Evolutionary conservation across 1,284 basidiomycete species (phyloP), one percentile per base, ranked within the genome.

Genomic region (Ustilago vetiveriae): DNA sequence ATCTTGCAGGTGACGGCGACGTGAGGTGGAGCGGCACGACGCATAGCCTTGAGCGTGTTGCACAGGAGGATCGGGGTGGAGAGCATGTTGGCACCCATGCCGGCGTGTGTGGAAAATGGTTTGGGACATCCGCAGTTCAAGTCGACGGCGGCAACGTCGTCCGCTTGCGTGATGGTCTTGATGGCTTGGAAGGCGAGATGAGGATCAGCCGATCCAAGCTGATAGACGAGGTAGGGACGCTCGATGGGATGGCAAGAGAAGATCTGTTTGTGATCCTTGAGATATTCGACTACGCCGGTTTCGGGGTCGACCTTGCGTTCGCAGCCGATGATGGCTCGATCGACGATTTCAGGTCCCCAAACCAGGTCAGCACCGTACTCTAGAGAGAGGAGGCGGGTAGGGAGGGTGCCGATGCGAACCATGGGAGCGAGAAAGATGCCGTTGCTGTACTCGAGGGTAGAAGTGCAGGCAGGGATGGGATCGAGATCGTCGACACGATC

Each of bases 261-360:
- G 72, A 98, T 90, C 11, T 88, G 19, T 88, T 88, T 84, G 90
- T 89, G 41, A 78, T 85, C 72, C 60, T 86, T 86, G 42, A 90
- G 86, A 83, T 90, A 98, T 10, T 90, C 90, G 62, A 99, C 86
- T n/a, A 94, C 88, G 16, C 95, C 95, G 0, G 92, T 94, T 17
- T 84, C 78, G 92, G 93, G 88, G 85, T 98, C 89, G 13, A 97
- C 92, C 21, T 85, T 87, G 51, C 95, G 86, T 69, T 89, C 87
- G 0, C 91, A 85, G 53, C 94, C 92, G 40, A 98, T 86, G 56
- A 99, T 94, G 13, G 96, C 96, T 82, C 91, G 92, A 84, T 99
- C 96, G 6, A 99, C 90, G 40, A 93, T 90, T 81, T 98, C 96
- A 0, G 95, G 96, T 10, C 92, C 90, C 96, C 96, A 99, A 1